Evolutionary conservation across 1,284 basidiomycete species (phyloP).

Genomic region (Apiotrichum porosum): DNA sequence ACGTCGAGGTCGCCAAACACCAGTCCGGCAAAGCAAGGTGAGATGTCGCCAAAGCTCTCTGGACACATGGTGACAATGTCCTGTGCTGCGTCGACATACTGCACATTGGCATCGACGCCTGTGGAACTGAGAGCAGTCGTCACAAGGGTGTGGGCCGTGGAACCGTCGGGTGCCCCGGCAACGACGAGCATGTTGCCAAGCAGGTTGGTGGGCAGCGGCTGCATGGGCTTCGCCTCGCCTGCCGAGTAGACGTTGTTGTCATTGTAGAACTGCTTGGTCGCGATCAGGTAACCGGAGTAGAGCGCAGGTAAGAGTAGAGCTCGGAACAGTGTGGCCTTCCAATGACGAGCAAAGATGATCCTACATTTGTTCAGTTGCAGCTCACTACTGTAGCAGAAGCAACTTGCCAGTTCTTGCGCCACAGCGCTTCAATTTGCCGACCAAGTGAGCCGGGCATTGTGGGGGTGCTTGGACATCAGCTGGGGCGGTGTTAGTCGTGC

Average conservation of each 20-base stretch:
- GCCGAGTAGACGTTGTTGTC: constrained; percentile 50
- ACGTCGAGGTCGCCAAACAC: constrained; percentile 60
- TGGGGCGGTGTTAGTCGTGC: no score
- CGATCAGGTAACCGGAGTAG: constrained; percentile 53
- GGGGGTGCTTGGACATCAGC: no score
- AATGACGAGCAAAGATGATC: constrained; percentile 20
- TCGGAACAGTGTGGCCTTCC: constrained; percentile 60
- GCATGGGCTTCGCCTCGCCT: constrained; percentile 57
- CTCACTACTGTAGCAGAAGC: no score
- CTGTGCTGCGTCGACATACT: constrained; percentile 49
- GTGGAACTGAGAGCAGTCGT: constrained; percentile 54
- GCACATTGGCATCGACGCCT: constrained; percentile 49
- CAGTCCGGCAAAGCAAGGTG: constrained; percentile 67
- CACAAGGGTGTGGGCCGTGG: constrained; percentile 52
- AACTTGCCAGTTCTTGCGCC: constrained; percentile 69
- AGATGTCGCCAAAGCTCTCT: constrained; percentile 66
- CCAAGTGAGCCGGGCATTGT: not conserved
- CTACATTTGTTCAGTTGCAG: not conserved
- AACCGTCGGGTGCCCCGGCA: not conserved
- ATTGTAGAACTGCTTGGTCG: constrained; percentile 3
- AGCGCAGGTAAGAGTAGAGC: constrained; percentile 64
- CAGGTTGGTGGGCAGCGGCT: constrained; percentile 54
- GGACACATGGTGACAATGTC: constrained; percentile 61
- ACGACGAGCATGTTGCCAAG: constrained; percentile 55
- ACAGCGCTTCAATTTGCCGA: constrained; percentile 58